Evolutionary conservation across 2,329 filamentous ascomycete genomes (phyloP).

Genomic region (Fusarium dlaminii): DNA sequence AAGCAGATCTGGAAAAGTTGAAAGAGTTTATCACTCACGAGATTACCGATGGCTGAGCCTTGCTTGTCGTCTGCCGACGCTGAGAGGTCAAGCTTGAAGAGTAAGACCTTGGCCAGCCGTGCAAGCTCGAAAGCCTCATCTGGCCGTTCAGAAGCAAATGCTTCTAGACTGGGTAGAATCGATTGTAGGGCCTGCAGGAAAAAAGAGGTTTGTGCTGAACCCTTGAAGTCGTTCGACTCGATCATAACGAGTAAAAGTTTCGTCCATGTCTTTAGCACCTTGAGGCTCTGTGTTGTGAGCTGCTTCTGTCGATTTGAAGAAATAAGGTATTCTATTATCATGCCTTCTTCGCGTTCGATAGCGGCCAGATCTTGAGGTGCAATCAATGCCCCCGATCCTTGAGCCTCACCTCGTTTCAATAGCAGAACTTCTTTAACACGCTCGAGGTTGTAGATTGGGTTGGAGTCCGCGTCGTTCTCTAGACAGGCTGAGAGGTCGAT

Average conservation of each 20-base stretch:
- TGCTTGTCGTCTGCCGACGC: constrained; percentile 52
- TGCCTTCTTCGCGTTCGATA: constrained; percentile 67
- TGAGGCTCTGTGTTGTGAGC: constrained; percentile 66
- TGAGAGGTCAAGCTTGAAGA: constrained; percentile 75
- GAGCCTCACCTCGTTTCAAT: constrained; percentile 72
- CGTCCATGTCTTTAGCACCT: constrained; percentile 83
- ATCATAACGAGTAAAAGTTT: constrained; percentile 86
- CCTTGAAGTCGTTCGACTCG: constrained; percentile 81
- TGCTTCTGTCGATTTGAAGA: constrained; percentile 72
- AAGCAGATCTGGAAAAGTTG: constrained; percentile 91
- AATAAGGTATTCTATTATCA: constrained; percentile 68
- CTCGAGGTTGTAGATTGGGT: constrained; percentile 72
- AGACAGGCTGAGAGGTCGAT: constrained; percentile 74
- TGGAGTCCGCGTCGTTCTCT: constrained; percentile 66
- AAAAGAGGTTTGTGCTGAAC: constrained; percentile 76
- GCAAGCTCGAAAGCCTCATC: constrained; percentile 80
- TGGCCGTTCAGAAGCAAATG: constrained; percentile 73
- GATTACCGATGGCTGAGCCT: constrained; percentile 66
- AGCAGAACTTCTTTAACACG: constrained; percentile 79
- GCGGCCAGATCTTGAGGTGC: constrained; percentile 58
- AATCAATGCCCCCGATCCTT: constrained; percentile 59
- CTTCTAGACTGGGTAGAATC: constrained; percentile 87
- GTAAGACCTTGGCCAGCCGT: constrained; percentile 75
- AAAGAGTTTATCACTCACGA: constrained; percentile 88
- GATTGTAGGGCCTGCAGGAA: constrained; percentile 88